A percentile compares a stretch with the other conserved stretches of the same genome.
Conservation (phyloP, 2,329 filamentous ascomycete species). For the Aspergillus floridensis region DNA sequence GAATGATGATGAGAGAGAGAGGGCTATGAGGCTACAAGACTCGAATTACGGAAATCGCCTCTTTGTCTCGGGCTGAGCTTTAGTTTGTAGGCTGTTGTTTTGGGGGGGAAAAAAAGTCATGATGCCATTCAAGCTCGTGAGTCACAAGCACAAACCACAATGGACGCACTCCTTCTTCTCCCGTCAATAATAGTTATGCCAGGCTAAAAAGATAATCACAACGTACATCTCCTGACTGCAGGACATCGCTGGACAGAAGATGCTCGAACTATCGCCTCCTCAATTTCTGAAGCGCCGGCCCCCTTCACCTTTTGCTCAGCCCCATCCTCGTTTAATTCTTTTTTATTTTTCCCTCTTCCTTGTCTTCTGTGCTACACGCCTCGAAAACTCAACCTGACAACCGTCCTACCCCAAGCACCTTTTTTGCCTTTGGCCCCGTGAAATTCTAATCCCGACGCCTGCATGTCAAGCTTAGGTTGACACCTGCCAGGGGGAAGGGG, state of each 20-base stretch:
- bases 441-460: background rate
- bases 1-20: background rate
- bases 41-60: background rate
- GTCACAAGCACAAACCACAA: background rate
- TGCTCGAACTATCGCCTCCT: no score
- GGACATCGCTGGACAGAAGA: background rate
- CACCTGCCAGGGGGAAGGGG: background rate
- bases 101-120: background rate
- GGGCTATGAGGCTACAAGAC: background rate
- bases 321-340: background rate
- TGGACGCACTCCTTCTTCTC: no score
- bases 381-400: background rate
- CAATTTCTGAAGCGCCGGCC: background rate
- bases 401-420: background rate
- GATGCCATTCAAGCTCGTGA: background rate
- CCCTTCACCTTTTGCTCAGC: background rate
- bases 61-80: background rate
- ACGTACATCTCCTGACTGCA: no score
- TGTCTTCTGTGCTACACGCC: background rate
- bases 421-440: background rate
- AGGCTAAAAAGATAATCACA: no score
- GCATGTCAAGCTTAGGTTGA: background rate
- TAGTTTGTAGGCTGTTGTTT: background rate
- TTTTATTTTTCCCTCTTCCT: no score
- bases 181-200: no score